Base-by-base conservation (phyloP, 495 filamentous ascomycete species). In the Penicillium turbatum region DNA sequence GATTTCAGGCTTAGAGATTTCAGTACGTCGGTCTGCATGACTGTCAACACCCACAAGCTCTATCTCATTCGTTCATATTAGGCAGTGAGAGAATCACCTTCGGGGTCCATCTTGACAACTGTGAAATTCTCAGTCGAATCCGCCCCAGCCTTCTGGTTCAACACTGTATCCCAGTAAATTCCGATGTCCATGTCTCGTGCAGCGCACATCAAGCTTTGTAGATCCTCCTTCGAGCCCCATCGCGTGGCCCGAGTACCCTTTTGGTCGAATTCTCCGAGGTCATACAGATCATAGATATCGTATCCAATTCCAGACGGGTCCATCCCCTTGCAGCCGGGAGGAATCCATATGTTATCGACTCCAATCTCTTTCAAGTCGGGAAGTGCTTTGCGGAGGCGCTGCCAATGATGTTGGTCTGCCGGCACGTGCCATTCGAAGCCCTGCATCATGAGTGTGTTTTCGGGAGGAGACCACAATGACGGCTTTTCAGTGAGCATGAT, bases 381-480 rank as follows among this genome's bases (percentile, higher is more conserved):
- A 1, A 88, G 51, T 10, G 80, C 76, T 26, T 68, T 69, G 42
- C 62, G 70, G 1, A 90, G 79, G 16, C 85, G 80, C 27, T 72
- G 60, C 81, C 82, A 90, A 63, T 90, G 86, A 13, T 71, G 70
- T 26, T 81, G 72, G 51, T 88, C 82, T 13, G 79, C 78, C 0
- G 83, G 84, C 1, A 84, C 78, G 61, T 90, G 82, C 86, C 87
- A 89, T 73, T 90, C 87, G 62, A 87, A 90, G 15, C 75, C 82
- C 69, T 90, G 84, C 62, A 90, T 73, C 72, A 90, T 82, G 54
- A 83, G 82, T 41, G 57, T 61, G 54, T 89, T 90, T 29, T 69
- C 62, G 1, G 67, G 57, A 31, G 59, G 49, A 47, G 50, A 54
- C 69, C 66, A 66, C 46, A 53, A 60, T 13, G 61, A 48, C 12